Conservation (phyloP, 2,329 filamentous ascomycete genomes). For the Ascochyta fabae region DNA sequence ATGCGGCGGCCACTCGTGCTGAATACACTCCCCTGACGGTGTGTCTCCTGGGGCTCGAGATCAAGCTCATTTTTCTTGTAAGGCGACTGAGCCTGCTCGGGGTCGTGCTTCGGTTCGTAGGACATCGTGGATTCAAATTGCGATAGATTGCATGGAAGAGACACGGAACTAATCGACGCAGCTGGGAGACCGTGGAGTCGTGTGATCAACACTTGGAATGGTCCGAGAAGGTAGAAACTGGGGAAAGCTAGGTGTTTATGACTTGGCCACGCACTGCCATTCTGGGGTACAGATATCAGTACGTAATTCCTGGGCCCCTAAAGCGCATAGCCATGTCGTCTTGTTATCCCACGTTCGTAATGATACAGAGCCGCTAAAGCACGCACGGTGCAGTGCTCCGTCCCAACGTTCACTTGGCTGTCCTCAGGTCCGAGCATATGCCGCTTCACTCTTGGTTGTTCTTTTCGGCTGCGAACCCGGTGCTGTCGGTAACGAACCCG, state of each 20-base stretch:
- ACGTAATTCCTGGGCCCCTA: constrained; percentile 11
- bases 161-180: background rate
- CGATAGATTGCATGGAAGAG: background rate
- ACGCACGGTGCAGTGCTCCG: background rate
- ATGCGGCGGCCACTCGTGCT: constrained; percentile 8
- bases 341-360: background rate
- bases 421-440: constrained; percentile 1
- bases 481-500: constrained; percentile 3
- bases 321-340: background rate
- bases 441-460: background rate
- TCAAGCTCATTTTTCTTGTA: constrained; percentile 5
- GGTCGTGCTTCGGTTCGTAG: constrained; percentile 16
- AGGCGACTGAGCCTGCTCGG: background rate
- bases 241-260: constrained; percentile 5
- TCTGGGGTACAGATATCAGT: constrained; percentile 10
- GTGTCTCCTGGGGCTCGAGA: constrained; percentile 9
- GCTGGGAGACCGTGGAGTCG: background rate
- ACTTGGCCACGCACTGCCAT: background rate
- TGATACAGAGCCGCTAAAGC: constrained; percentile 1
- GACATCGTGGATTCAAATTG: constrained; percentile 4
- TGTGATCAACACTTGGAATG: background rate
- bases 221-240: background rate
- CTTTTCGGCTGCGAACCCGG: constrained; percentile 4
- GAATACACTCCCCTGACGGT: constrained; percentile 10
- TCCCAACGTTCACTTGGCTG: background rate